Conservation (phyloP, 202 grass and related monocot species). For the Zizania palustris region DNA sequence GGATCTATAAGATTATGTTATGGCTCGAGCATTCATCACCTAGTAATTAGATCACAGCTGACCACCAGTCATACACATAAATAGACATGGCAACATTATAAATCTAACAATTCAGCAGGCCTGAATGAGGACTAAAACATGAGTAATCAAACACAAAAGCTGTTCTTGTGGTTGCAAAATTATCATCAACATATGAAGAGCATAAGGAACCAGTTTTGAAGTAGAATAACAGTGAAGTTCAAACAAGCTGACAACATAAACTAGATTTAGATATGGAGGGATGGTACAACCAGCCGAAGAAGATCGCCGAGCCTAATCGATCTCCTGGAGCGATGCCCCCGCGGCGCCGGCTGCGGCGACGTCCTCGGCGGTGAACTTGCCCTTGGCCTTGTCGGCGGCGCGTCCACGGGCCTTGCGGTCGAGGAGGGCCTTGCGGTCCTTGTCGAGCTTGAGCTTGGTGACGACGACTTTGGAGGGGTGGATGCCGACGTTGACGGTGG, state of each 20-base stretch:
- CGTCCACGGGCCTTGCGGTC: constrained; percentile 89
- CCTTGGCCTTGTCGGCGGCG: constrained; percentile 90
- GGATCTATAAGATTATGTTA: neutral
- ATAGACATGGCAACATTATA: neutral
- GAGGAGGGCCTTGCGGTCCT: constrained; percentile 89
- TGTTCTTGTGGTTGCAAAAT: constrained; percentile 43
- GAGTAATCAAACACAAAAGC: constrained; percentile 26
- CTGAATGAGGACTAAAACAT: neutral
- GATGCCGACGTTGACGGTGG: constrained; percentile 67
- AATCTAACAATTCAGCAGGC: neutral
- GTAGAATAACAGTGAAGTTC: neutral
- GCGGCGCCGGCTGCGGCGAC: constrained; percentile 61
- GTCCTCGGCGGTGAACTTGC: constrained; percentile 88
- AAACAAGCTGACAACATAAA: constrained; percentile 30
- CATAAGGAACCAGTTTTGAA: constrained; percentile 37
- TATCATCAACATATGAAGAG: constrained; percentile 27
- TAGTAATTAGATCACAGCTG: neutral
- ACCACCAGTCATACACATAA: too few relatives aligned
- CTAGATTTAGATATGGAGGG: constrained; percentile 7
- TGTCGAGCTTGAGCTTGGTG: constrained; percentile 55
- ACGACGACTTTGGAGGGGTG: constrained; percentile 15
- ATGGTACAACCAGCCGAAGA: constrained; percentile 13
- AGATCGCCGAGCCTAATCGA: constrained; percentile 48
- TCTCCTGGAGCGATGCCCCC: constrained; percentile 82
- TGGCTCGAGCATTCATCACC: neutral